Conservation (phyloP, 306 rosid species). For the Vachellia pachyceras region DNA sequence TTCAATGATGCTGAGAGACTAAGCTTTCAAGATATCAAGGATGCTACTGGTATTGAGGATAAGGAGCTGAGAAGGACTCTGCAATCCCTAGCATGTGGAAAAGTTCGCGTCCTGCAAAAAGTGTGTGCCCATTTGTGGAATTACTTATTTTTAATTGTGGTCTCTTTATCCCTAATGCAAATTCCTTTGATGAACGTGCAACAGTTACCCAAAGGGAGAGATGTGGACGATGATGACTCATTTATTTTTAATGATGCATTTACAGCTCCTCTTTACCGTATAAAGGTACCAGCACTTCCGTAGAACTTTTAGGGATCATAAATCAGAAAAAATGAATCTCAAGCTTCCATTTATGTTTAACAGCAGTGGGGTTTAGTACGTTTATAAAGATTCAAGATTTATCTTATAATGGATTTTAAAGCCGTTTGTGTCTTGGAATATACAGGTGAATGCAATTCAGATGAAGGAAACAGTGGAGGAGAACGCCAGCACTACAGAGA, state of each 20-base stretch:
- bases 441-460: constrained; percentile 99
- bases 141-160: not conserved
- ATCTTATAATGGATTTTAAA: constrained; percentile 30
- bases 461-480: constrained; percentile 99
- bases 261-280: constrained; percentile 93
- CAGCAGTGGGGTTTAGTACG: constrained; percentile 9
- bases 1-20: constrained; percentile 93
- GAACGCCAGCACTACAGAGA: constrained; percentile 95
- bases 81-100: constrained; percentile 99
- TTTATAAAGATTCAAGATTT: not conserved
- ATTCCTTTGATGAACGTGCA: constrained; percentile 38
- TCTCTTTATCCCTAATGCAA: constrained; percentile 18
- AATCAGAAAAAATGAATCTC: constrained; percentile 35
- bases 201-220: constrained; percentile 96
- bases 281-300: constrained; percentile 65
- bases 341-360: constrained; percentile 18
- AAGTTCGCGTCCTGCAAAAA: constrained; percentile 93
- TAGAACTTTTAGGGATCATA: constrained; percentile 10
- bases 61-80: constrained; percentile 97
- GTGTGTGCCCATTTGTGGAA: constrained; percentile 46
- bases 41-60: constrained; percentile 90
- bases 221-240: constrained; percentile 91
- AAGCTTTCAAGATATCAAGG: constrained; percentile 94
- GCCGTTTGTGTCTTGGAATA: constrained; percentile 38
- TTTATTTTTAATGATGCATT: constrained; percentile 81